Conservation (phyloP, 2,329 filamentous ascomycete genomes). For the Aschersonia sp. region DNA sequence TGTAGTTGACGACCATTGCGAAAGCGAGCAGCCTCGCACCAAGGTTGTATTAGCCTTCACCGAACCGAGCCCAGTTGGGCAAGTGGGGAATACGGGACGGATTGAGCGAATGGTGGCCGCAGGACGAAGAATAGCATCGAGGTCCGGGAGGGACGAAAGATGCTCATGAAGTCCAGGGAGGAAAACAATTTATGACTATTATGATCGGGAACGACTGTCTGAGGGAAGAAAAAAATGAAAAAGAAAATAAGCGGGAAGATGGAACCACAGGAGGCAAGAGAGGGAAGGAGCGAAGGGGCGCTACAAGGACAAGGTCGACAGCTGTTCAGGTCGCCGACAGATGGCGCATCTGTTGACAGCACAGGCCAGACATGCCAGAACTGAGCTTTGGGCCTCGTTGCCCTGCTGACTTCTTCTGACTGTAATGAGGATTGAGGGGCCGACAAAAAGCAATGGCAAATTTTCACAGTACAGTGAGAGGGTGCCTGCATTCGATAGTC, state of each 20-base stretch:
- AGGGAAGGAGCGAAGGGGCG: not conserved
- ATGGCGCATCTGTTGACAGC: too few relatives aligned
- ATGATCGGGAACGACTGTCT: too few relatives aligned
- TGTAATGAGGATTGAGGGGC: too few relatives aligned
- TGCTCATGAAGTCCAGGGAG: not conserved
- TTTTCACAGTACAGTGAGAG: too few relatives aligned
- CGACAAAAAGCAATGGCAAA: too few relatives aligned
- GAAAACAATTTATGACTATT: not conserved
- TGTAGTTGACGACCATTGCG: slow-evolving; percentile 9
- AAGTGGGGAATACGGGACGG: slow-evolving; percentile 6
- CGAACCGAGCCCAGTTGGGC: slow-evolving; percentile 2
- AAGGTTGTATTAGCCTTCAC: slow-evolving; percentile 4
- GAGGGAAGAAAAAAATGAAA: not conserved
- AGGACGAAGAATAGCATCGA: slow-evolving; percentile 6
- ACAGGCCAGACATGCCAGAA: too few relatives aligned
- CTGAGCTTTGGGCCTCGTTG: too few relatives aligned
- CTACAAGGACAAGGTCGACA: too few relatives aligned
- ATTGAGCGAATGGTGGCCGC: slow-evolving; percentile 4
- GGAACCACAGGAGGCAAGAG: not conserved
- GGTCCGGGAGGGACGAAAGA: slow-evolving; percentile 7
- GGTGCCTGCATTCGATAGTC: too few relatives aligned
- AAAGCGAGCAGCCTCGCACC: slow-evolving; percentile 6
- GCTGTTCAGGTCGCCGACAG: too few relatives aligned
- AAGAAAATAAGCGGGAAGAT: not conserved
- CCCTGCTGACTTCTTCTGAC: too few relatives aligned